Evolutionary conservation across 2,329 filamentous ascomycete species (phyloP).

Genomic region (Plectosphaerella cucumerina): DNA sequence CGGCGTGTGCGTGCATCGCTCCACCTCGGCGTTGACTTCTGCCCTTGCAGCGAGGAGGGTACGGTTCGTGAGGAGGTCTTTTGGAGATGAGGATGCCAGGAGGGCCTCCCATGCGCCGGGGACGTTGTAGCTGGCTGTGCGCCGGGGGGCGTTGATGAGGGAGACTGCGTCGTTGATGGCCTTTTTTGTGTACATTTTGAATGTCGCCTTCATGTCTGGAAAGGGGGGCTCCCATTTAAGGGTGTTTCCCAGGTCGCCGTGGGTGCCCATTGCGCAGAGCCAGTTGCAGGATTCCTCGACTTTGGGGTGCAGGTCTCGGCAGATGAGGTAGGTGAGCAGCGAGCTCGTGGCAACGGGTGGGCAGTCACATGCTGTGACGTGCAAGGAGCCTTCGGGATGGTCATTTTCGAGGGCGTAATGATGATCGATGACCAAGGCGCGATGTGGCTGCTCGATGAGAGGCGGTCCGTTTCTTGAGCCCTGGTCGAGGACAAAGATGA

Average conservation of each 20-base stretch:
- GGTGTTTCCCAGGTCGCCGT: conserved; percentile 61
- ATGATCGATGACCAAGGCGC: conserved; percentile 60
- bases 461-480: conserved; percentile 41
- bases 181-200: conserved; percentile 60
- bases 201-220: conserved; percentile 57
- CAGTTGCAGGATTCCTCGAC: conserved; percentile 50
- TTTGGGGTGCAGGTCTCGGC: conserved; percentile 47
- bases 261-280: conserved; percentile 61
- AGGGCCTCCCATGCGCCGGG: conserved; percentile 57
- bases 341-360: conserved; percentile 63
- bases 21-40: conserved; percentile 58
- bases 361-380: conserved; percentile 59
- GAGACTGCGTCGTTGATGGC: conserved; percentile 59
- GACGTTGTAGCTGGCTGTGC: conserved; percentile 58
- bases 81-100: conserved; percentile 42
- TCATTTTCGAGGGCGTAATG: conserved; percentile 51
- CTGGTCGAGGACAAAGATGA: conserved; percentile 63
- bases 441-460: conserved; percentile 44
- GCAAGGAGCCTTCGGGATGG: conserved; percentile 50
- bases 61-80: conserved; percentile 43
- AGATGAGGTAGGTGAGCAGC: conserved; percentile 61
- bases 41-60: conserved; percentile 48
- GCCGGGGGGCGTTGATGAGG: conserved; percentile 60
- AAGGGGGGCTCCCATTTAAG: conserved; percentile 65
- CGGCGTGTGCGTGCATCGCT: conserved; percentile 55